Percentiles rank a stretch among this genome's conserved stretches.
phyloP scores from a whole-genome alignment of 345 rosid species.

The Salix arbutifolia region DNA sequence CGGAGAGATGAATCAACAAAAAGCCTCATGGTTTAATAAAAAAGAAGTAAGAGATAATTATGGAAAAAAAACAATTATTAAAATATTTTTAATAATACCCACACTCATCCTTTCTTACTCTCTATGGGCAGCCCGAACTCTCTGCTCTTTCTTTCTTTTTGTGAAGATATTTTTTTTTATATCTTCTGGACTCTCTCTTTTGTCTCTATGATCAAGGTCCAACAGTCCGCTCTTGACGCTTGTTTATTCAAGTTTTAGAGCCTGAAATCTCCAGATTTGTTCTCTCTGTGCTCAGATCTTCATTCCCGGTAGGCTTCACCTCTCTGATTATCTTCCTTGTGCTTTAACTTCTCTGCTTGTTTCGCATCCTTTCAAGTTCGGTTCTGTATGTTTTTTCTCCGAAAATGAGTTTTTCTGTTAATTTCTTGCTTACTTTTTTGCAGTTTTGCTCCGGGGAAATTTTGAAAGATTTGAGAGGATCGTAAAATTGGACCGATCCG shows the following conservation, averaged over 20 bases:
- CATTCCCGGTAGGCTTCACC: too few species aligned
- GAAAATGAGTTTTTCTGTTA: neutral
- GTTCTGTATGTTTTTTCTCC: too few species aligned
- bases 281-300: conserved; percentile 36
- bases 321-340: too few species aligned
- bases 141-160: conserved; percentile 10
- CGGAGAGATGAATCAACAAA: neutral
- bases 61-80: neutral
- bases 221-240: conserved; percentile 46
- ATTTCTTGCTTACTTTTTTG: too few species aligned
- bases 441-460: too few species aligned
- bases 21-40: neutral
- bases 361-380: too few species aligned
- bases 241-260: conserved; percentile 29
- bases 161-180: conserved; percentile 21
- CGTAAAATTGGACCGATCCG: too few species aligned
- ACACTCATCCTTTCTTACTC: conserved; percentile 18
- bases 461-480: too few species aligned
- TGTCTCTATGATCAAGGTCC: conserved; percentile 48
- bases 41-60: neutral
- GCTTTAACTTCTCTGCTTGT: too few species aligned
- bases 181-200: conserved; percentile 23
- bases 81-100: neutral
- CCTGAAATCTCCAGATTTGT: conserved; percentile 42
- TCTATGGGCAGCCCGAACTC: conserved; percentile 33